These are phyloP conservation scores for Trichosporon sp. DNA, from an alignment of 1,284 basidiomycete genomes.

Conservation along the genomic window DNA sequence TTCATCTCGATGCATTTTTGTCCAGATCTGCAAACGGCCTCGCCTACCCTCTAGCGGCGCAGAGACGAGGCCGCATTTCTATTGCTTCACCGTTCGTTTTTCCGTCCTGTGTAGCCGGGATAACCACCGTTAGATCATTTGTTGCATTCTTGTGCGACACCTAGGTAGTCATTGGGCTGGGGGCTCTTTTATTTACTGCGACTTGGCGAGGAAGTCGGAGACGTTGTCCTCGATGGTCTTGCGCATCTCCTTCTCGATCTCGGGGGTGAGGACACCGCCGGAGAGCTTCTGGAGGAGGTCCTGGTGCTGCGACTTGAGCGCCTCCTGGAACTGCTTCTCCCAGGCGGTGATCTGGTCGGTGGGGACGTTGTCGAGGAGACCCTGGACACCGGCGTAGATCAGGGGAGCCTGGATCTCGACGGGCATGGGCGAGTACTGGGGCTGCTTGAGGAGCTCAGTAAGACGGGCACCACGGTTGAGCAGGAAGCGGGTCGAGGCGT, in stretches of 20 bases:
- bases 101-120: too few relatives aligned
- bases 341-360: slow-evolving; percentile 92
- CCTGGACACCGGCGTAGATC: slow-evolving; percentile 98
- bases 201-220: slow-evolving; percentile 60
- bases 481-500: slow-evolving; percentile 96
- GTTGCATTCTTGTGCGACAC: slow-evolving; percentile 2
- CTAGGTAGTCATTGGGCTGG: neutral
- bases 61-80: too few relatives aligned
- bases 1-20: too few relatives aligned
- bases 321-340: slow-evolving; percentile 65
- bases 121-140: neutral
- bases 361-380: slow-evolving; percentile 88
- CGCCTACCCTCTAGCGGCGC: too few relatives aligned
- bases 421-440: slow-evolving; percentile 78
- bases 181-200: neutral
- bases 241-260: slow-evolving; percentile 90
- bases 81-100: neutral
- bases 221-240: slow-evolving; percentile 82
- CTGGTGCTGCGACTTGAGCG: slow-evolving; percentile 65
- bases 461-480: slow-evolving; percentile 96
- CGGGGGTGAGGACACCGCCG: slow-evolving; percentile 75
- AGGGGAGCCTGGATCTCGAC: slow-evolving; percentile 97
- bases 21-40: neutral
- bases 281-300: slow-evolving; percentile 76
- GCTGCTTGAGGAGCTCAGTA: slow-evolving; percentile 98